Evolutionary conservation across 2,329 filamentous ascomycete genomes (phyloP), one percentile per base, ranked within the genome.

Genomic region (Trichoderma endophyticum): DNA sequence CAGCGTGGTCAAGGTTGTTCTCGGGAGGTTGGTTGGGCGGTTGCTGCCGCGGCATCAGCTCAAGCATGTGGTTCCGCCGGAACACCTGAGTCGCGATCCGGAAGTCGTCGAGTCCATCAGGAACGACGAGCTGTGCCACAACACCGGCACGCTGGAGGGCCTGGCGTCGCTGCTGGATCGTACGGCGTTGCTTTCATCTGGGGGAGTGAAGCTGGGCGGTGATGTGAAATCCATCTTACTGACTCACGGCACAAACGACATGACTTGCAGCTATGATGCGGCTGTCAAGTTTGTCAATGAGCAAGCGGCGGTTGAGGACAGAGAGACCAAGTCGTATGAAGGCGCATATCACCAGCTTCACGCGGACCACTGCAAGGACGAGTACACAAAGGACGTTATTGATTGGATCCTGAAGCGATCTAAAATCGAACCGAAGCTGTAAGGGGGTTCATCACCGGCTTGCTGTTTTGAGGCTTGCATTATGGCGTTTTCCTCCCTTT

Each of bases 61-160:
- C 75, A 83, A 88, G 73, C 88, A 93, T 74, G 86, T 87, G 61
- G 84, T 97, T 28, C 87, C 91, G 60, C 81, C 88, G 2, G 86
- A 87, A 73, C 85, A 91, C 73, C 79, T 97, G 70, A 90, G 87
- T 43, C 88, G 93, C 28, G 92, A 95, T 80, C 84, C 87, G 28
- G 88, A 83, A 26, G 88, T 93, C 3, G 86, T 88, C 68, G 84
- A 88, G 77, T 86, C 84, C 30, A 87, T 93, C 74, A 82, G 83
- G 3, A 86, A 88, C 34, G 95, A 98, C 81, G 78, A 85, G 64
- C 84, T 97, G 67, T 90, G 91, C 80, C 94, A 97, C 82, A 87
- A 95, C 80, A 95, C 90, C 2, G 95, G 94, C 43, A 97, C 95
- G 7, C 85, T 97, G n/a, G 91, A 95, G 80, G 93, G 93, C 1